These are phyloP conservation scores for Blastobotrys serpentis DNA, from an alignment of 1,139 yeast species.

Conservation along the genomic window DNA sequence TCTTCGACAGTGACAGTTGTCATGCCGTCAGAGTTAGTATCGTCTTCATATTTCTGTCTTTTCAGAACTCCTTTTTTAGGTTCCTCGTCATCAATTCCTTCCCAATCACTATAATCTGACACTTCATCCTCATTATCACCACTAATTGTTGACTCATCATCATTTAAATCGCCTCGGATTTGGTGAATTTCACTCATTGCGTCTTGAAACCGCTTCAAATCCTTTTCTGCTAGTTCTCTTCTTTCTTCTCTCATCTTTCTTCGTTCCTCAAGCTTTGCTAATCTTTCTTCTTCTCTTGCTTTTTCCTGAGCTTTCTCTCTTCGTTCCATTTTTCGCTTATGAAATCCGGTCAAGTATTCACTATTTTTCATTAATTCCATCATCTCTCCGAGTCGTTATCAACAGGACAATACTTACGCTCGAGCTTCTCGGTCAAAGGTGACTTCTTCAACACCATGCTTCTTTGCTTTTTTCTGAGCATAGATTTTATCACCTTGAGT, in stretches of 20 bases:
- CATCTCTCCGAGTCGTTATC: background rate
- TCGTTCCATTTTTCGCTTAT: conserved; percentile 84
- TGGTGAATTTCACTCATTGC: conserved; percentile 50
- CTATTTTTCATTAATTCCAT: conserved; percentile 24
- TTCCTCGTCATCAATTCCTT: conserved; percentile 35
- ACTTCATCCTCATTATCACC: conserved; percentile 26
- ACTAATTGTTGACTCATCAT: conserved; percentile 19
- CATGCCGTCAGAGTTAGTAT: conserved; percentile 24
- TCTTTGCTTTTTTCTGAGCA: conserved; percentile 57
- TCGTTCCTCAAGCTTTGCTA: conserved; percentile 74
- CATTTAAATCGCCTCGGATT: conserved; percentile 26
- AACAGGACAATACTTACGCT: conserved; percentile 37
- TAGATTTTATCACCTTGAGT: conserved; percentile 79
- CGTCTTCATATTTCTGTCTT: conserved; percentile 55
- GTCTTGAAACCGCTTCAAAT: conserved; percentile 56
- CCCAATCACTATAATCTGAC: conserved; percentile 38
- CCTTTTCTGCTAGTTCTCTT: conserved; percentile 60
- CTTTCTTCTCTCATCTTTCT: conserved; percentile 67
- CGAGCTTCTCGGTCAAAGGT: conserved; percentile 74
- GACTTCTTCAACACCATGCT: conserved; percentile 75
- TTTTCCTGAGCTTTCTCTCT: conserved; percentile 80
- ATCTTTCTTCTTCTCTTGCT: conserved; percentile 71
- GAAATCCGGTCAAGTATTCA: conserved; percentile 92
- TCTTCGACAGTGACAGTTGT: conserved; percentile 35
- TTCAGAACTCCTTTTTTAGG: conserved; percentile 50